Evolutionary conservation across 768 basidiomycete species (phyloP), one percentile per base, ranked within the genome.

Genomic region (Thelephora ganbajun): DNA sequence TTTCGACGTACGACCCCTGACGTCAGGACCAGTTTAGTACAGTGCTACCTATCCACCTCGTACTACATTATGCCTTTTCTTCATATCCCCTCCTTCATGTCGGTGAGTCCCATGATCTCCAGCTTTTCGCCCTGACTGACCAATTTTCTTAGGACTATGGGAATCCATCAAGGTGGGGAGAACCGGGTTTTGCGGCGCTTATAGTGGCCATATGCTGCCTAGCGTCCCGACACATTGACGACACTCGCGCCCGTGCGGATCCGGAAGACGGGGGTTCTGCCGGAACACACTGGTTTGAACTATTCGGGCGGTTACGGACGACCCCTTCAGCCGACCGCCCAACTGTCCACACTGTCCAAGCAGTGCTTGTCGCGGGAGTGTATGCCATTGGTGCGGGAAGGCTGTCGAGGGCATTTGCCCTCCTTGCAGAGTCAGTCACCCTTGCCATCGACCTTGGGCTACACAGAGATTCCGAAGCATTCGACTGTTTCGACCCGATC

Each of bases 181-280:
- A 93, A 63, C 88, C 92, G 6, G 92, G 92, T 7, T 96, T 96
- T 57, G 89, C 86, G 35, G 81, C 90, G 9, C 92, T 93, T 59
- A 87, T 94, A 51, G 88, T 94, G n/a, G 77, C 90, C 1, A 72
- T 93, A 33, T 94, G 91, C 59, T 93, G 90, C 53, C 72, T 96
- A 5, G 83, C 90, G 0, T 93, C 90, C 2, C 74, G 92, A 36
- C 92, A 96, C 61, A 83, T 92, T 53, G 91, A 96, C 59, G 92
- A 94, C 63, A 80, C 83, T 18, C 80, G 91, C 41, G 89, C 92
- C 19, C 79, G 90, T 43, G 75, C 86, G 2, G 80, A 88, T 57
- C 79, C 89, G 1, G 70, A 66, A 49, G 88, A 94, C 57, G 79
- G 88, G 4, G 79, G 82, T n/a, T 85, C 87, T 26, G 87, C 90